Conservation (phyloP, 768 basidiomycete species). For the Pholiota microspora region DNA sequence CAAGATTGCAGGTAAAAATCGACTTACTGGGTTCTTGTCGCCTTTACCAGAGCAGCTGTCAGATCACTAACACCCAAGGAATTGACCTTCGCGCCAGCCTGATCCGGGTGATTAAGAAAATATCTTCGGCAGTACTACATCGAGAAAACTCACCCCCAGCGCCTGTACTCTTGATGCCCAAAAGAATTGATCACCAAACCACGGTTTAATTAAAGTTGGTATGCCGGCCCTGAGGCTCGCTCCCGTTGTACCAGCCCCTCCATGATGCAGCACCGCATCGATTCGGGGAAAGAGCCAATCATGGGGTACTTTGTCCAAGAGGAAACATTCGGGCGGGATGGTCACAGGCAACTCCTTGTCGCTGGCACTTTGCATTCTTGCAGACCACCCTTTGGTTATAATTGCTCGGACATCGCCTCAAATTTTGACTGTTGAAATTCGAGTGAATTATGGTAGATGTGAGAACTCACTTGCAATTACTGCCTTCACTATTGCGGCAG, state of each 20-base stretch:
- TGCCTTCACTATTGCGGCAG: constrained; percentile 54
- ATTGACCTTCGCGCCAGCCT: constrained; percentile 51
- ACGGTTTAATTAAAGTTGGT: constrained; percentile 68
- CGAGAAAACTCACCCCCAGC: constrained; percentile 44
- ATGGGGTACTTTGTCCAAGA: constrained; percentile 66
- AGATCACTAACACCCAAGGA: constrained; percentile 47
- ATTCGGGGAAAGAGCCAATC: constrained; percentile 63
- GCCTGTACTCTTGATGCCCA: constrained; percentile 65
- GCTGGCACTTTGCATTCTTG: constrained; percentile 43
- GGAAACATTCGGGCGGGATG: constrained; percentile 52
- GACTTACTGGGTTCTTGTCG: constrained; percentile 49
- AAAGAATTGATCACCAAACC: constrained; percentile 70
- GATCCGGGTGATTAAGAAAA: neutral
- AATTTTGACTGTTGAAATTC: no score
- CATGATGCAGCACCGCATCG: constrained; percentile 65
- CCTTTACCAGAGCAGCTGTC: constrained; percentile 51
- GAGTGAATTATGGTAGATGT: no score
- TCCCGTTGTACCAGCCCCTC: constrained; percentile 71
- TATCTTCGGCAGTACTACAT: neutral
- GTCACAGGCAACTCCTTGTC: constrained; percentile 38
- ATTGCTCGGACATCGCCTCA: constrained; percentile 62
- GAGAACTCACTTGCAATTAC: constrained; percentile 50
- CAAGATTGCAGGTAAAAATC: neutral
- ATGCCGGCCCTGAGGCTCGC: constrained; percentile 63
- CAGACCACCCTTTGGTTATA: constrained; percentile 67